Percentiles rank a stretch among this genome's conserved stretches.
These are phyloP conservation scores for Hypoxylon sp. DNA, from an alignment of 2,329 filamentous ascomycete species.

Conservation along the genomic window DNA sequence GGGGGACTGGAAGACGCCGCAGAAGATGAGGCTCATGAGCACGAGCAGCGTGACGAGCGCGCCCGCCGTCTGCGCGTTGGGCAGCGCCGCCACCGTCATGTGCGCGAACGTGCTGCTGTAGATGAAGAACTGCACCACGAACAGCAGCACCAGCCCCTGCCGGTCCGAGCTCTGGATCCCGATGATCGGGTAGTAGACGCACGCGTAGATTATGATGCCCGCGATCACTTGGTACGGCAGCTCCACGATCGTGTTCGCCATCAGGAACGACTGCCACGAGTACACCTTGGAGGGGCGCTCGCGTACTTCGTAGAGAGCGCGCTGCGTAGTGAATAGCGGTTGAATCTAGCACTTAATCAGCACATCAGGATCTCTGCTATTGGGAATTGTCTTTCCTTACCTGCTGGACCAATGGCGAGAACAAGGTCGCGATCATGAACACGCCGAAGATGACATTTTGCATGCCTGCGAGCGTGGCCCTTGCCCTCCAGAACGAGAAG, in stretches of 20 bases:
- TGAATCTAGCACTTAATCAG: conserved; percentile 9
- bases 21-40: conserved; percentile 20
- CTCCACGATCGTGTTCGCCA: conserved; percentile 23
- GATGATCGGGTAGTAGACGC: conserved; percentile 24
- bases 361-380: background rate
- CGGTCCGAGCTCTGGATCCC: conserved; percentile 16
- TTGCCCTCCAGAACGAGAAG: conserved; percentile 22
- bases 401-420: conserved; percentile 22
- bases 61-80: conserved; percentile 17
- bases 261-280: conserved; percentile 21
- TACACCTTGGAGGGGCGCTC: conserved; percentile 22
- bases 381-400: background rate
- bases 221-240: conserved; percentile 18
- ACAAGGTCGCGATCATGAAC: conserved; percentile 21
- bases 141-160: conserved; percentile 16
- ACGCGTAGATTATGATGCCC: conserved; percentile 13
- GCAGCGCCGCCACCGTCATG: conserved; percentile 16
- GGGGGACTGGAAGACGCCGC: conserved; percentile 14
- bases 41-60: conserved; percentile 14
- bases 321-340: conserved; percentile 22
- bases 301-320: conserved; percentile 24
- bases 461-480: conserved; percentile 15
- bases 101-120: conserved; percentile 23
- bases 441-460: conserved; percentile 20
- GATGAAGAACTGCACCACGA: conserved; percentile 21